These are phyloP conservation scores for Apiotrichum akiyoshidainum DNA, from an alignment of 1,284 basidiomycete species.

Conservation along the genomic window DNA sequence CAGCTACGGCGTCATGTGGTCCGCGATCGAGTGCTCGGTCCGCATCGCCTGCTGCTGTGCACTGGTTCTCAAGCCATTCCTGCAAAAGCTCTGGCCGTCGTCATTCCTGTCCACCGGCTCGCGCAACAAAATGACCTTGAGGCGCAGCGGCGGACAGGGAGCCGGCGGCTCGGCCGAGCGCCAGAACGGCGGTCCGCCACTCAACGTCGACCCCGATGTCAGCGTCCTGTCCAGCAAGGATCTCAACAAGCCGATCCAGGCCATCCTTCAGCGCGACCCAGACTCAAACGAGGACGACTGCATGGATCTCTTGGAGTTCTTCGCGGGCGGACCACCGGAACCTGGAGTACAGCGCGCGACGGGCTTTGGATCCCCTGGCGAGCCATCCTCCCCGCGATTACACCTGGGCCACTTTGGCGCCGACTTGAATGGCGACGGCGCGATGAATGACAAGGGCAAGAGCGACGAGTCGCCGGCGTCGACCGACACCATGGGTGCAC, in stretches of 20 bases:
- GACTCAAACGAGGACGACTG: conserved; percentile 24
- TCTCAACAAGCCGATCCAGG: conserved; percentile 18
- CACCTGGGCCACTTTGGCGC: neutral
- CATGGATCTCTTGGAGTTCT: conserved; percentile 41
- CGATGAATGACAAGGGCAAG: neutral
- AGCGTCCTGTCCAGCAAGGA: neutral
- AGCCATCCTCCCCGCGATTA: neutral
- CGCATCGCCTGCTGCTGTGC: conserved; percentile 47
- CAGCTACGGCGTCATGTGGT: conserved; percentile 47
- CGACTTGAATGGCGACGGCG: neutral
- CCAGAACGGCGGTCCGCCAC: neutral
- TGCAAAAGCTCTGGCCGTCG: conserved; percentile 28
- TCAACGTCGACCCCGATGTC: conserved; percentile 16
- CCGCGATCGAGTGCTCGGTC: conserved; percentile 45
- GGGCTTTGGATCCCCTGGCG: neutral
- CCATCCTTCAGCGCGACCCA: conserved; percentile 20
- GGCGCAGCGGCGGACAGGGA: neutral
- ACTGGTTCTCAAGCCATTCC: conserved; percentile 47
- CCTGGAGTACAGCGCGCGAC: neutral
- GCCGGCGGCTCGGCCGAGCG: neutral
- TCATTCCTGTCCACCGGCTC: neutral
- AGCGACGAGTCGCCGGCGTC: neutral
- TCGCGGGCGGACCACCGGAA: conserved; percentile 29
- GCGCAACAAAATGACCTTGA: neutral
- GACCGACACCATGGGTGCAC: neutral